phyloP scores from a whole-genome alignment of 169 alveolate species.

The Eimeria maxima region DNA sequence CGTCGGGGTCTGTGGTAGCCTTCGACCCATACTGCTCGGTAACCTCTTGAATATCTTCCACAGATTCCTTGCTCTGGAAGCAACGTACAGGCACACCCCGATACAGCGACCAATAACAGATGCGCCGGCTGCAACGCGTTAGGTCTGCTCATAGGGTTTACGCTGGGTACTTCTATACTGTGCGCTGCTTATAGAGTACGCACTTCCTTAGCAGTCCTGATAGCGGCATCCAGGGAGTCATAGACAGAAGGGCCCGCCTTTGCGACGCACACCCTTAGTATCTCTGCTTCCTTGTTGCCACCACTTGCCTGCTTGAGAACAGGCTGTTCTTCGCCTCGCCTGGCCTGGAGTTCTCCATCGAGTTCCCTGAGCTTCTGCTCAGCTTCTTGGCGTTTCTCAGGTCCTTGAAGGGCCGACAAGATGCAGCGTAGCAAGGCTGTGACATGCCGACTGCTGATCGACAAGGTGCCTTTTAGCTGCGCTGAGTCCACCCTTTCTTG shows the following conservation, averaged over 20 bases:
- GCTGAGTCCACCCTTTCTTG: slow-evolving; percentile 36
- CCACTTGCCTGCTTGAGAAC: neutral
- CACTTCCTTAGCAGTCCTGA: slow-evolving; percentile 54
- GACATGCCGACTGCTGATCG: slow-evolving; percentile 40
- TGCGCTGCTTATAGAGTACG: neutral
- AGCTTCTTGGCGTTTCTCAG: slow-evolving; percentile 56
- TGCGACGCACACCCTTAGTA: slow-evolving; percentile 54
- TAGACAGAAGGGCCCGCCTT: slow-evolving; percentile 76
- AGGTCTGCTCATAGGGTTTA: neutral
- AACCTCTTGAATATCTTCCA: slow-evolving; percentile 27
- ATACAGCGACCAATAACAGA: neutral
- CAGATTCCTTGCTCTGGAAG: slow-evolving; percentile 46
- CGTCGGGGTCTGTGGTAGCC: slow-evolving; percentile 46
- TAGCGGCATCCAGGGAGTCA: slow-evolving; percentile 62
- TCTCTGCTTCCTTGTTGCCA: slow-evolving; percentile 64
- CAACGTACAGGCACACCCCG: neutral
- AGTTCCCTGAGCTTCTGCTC: slow-evolving; percentile 33
- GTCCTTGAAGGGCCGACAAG: slow-evolving; percentile 58
- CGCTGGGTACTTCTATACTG: neutral
- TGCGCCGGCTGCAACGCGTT: neutral
- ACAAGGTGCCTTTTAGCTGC: slow-evolving; percentile 43
- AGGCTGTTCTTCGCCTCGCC: neutral
- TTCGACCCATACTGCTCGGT: slow-evolving; percentile 7
- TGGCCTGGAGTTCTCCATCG: slow-evolving; percentile 5
- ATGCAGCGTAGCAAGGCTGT: slow-evolving; percentile 68